phyloP scores from a whole-genome alignment of 2,329 filamentous ascomycete genomes.

The Cordyceps cateniannulata region DNA sequence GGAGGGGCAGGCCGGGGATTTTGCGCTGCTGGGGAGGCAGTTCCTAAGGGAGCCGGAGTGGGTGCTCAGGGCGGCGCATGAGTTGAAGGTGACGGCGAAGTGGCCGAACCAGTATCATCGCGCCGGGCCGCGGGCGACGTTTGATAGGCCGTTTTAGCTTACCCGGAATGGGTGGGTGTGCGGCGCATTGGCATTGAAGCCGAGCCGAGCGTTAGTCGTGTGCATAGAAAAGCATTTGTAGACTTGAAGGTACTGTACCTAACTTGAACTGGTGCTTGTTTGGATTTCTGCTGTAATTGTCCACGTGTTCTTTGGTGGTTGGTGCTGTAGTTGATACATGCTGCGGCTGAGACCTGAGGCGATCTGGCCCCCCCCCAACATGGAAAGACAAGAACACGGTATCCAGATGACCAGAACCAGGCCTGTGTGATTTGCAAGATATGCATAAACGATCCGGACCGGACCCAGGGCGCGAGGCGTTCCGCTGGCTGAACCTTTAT shows the following conservation, averaged over 20 bases:
- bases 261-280: background rate
- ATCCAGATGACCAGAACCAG: background rate
- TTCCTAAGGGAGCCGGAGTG: slow-evolving; percentile 80
- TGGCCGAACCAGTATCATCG: slow-evolving; percentile 62
- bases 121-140: slow-evolving; percentile 21
- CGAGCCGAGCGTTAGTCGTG: background rate
- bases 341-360: background rate
- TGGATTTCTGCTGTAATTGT: background rate
- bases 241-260: background rate
- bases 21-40: slow-evolving; percentile 67
- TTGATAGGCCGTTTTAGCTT: background rate
- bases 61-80: slow-evolving; percentile 65
- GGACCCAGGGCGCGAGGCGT: background rate
- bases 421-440: background rate
- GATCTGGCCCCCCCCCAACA: background rate
- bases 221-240: background rate
- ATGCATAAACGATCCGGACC: background rate
- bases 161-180: background rate
- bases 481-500: no score
- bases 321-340: background rate
- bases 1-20: slow-evolving; percentile 47
- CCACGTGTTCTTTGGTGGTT: background rate
- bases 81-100: slow-evolving; percentile 63
- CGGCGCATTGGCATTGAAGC: background rate
- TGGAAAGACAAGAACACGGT: background rate